Conservation (phyloP, 2,329 filamentous ascomycete genomes). For the Paraphaeosphaeria sporulosa region DNA sequence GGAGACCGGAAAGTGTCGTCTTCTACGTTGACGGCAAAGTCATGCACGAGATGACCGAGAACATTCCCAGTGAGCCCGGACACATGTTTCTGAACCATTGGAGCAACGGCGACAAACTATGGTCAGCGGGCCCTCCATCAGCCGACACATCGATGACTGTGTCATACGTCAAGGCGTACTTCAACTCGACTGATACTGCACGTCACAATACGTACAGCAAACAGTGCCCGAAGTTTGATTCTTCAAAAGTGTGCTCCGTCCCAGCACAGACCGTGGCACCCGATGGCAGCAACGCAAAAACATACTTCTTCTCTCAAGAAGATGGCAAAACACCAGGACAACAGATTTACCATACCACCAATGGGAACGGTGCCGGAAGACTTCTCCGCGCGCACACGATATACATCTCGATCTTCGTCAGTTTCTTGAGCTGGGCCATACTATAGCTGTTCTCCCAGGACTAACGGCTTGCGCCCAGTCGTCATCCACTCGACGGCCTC, state of each 20-base stretch:
- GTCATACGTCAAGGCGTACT: conserved; percentile 79
- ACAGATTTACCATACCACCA: conserved; percentile 29
- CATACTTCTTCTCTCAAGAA: conserved; percentile 47
- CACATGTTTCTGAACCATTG: conserved; percentile 76
- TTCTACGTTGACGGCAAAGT: conserved; percentile 73
- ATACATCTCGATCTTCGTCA: conserved; percentile 33
- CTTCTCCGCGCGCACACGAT: conserved; percentile 29
- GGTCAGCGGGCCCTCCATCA: conserved; percentile 74
- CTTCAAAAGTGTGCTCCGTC: conserved; percentile 43
- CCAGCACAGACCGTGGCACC: conserved; percentile 42
- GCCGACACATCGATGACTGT: conserved; percentile 70
- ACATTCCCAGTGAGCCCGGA: conserved; percentile 68
- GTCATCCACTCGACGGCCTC: background rate
- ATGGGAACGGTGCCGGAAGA: conserved; percentile 26
- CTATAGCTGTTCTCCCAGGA: conserved; percentile 20
- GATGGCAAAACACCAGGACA: conserved; percentile 40
- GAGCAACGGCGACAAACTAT: conserved; percentile 76
- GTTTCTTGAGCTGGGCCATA: conserved; percentile 37
- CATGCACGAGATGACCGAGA: conserved; percentile 63
- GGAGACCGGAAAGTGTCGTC: conserved; percentile 65
- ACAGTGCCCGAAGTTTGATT: conserved; percentile 40
- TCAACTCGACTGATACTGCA: conserved; percentile 68
- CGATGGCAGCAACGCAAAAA: conserved; percentile 38
- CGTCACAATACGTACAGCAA: conserved; percentile 39
- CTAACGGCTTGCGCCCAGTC: background rate